A percentile compares a stretch with the other conserved stretches of the same genome.
Conservation (phyloP, 2,329 filamentous ascomycete genomes). For the Aspergillus pseudonomiae region DNA sequence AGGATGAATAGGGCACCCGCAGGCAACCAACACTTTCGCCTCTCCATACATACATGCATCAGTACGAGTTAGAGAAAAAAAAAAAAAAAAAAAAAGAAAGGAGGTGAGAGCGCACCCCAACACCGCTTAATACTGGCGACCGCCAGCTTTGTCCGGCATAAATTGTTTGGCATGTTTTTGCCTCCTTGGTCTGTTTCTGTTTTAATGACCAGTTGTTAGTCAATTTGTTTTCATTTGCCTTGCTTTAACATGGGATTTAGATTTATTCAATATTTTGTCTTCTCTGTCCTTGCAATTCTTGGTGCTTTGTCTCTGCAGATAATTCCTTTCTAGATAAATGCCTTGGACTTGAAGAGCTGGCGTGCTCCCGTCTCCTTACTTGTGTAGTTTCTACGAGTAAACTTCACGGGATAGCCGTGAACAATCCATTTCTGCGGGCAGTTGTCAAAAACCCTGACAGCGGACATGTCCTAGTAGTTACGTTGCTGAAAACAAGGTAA, state of each 20-base stretch:
- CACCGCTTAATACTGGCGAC: conserved; percentile 10
- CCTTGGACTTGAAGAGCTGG: neutral
- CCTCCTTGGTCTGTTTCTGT: neutral
- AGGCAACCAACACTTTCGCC: conserved; percentile 1
- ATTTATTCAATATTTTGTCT: neutral
- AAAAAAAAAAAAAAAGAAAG: conserved; percentile 8
- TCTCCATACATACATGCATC: neutral
- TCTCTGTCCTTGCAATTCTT: neutral
- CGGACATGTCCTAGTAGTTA: conserved; percentile 8
- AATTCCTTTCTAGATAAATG: neutral
- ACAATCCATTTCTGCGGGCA: neutral
- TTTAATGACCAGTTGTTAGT: neutral
- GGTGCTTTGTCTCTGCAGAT: neutral
- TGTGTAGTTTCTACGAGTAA: neutral
- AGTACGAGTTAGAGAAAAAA: neutral
- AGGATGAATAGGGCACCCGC: conserved; percentile 2
- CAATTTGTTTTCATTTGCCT: too few relatives aligned
- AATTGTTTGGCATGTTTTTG: neutral
- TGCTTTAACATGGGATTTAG: neutral
- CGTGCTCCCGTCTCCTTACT: neutral
- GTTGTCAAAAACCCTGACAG: conserved; percentile 7
- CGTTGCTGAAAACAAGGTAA: conserved; percentile 9
- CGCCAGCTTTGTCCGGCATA: conserved; percentile 8
- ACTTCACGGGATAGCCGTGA: neutral
- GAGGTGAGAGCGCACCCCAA: conserved; percentile 6